These are phyloP conservation scores for Cyberlindnera japonica DNA, from an alignment of 805 yeast species.

Conservation along the genomic window DNA sequence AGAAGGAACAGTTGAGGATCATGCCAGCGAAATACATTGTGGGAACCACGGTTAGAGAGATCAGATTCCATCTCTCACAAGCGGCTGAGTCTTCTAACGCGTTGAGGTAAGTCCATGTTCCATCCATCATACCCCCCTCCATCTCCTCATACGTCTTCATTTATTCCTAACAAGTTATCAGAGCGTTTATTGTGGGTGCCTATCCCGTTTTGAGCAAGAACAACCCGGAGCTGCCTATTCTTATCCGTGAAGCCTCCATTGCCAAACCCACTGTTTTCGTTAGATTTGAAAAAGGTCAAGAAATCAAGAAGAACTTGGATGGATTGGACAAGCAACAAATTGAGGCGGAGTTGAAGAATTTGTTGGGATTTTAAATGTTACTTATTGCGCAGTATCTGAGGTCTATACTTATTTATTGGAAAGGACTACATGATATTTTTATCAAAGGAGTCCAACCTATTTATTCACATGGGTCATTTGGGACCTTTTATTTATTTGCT, in stretches of 20 bases:
- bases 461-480: conserved; percentile 1
- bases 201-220: conserved; percentile 63
- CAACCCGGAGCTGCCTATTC: conserved; percentile 66
- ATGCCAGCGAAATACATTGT: conserved; percentile 31
- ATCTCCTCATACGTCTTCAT: too few relatives aligned
- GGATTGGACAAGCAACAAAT: conserved; percentile 30
- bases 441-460: background rate
- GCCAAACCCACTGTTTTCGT: conserved; percentile 72
- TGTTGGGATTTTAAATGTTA: conserved; percentile 12
- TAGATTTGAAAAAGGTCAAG: conserved; percentile 50
- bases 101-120: conserved; percentile 40
- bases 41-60: conserved; percentile 60
- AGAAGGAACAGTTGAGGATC: background rate
- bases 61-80: conserved; percentile 79
- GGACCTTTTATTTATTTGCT: conserved; percentile 5
- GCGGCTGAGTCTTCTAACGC: conserved; percentile 69
- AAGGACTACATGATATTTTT: too few relatives aligned
- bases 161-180: conserved; percentile 18
- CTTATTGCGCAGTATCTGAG: too few relatives aligned
- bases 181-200: conserved; percentile 57
- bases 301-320: conserved; percentile 33
- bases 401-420: background rate
- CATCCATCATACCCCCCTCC: background rate
- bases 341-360: conserved; percentile 21
- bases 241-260: conserved; percentile 66